These are phyloP conservation scores for Cicer pinnatifidum DNA, from an alignment of 306 rosid species.

Conservation along the genomic window DNA sequence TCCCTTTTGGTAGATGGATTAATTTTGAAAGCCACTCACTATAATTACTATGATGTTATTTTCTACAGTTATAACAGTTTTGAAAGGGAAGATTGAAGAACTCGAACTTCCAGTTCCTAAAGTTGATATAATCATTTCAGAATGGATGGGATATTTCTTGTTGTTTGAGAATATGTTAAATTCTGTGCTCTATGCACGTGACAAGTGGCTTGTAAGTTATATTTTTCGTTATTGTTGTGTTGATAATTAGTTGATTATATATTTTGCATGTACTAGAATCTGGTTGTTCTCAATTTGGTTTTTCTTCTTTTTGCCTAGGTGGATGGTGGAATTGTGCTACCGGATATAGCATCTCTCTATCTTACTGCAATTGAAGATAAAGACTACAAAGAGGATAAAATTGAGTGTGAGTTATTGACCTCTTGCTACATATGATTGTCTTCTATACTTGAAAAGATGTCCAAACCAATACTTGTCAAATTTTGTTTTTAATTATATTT, in stretches of 20 bases:
- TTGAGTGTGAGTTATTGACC: constrained; percentile 77
- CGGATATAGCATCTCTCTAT: constrained; percentile 84
- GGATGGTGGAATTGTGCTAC: constrained; percentile 78
- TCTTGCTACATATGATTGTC: constrained; percentile 33
- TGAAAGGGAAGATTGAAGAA: constrained; percentile 97
- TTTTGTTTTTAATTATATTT: background rate
- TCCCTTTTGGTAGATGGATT: constrained; percentile 25
- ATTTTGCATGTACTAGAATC: background rate
- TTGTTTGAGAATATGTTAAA: constrained; percentile 97
- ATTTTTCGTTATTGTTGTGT: background rate
- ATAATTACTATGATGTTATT: constrained; percentile 35
- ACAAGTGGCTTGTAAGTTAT: constrained; percentile 94
- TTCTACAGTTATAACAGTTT: constrained; percentile 79
- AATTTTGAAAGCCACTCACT: constrained; percentile 8
- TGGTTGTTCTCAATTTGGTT: background rate
- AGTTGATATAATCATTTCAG: constrained; percentile 96
- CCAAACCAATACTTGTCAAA: constrained; percentile 12
- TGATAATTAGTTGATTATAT: background rate
- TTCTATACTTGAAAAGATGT: constrained; percentile 21
- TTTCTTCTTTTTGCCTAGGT: constrained; percentile 55
- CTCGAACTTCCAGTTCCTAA: constrained; percentile 86
- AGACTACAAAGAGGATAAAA: constrained; percentile 97
- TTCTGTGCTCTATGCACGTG: constrained; percentile 94
- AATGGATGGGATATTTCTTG: constrained; percentile 99
- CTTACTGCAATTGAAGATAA: constrained; percentile 96